Base-by-base conservation (phyloP, 1,139 yeast species). In the Lodderomyces margitis region DNA sequence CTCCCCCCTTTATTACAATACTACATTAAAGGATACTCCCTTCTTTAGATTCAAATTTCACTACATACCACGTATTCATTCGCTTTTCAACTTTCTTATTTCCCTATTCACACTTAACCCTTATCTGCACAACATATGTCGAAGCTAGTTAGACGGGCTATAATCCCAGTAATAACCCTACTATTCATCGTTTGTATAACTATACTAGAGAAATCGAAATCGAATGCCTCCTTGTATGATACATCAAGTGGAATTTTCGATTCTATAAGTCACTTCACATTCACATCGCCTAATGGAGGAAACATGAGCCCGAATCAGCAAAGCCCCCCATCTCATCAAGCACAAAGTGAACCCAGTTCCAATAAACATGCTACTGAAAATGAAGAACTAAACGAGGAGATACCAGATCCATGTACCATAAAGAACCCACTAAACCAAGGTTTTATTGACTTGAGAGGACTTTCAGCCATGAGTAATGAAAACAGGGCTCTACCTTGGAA, bases 401-500 rank as follows among this genome's bases (percentile, higher is more conserved):
- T 54, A 14, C 47, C 58, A 10, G 79, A 67, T 32, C 77, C 80
- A 5, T 81, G 87, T 50, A 77, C 86, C 0, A 78, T 75, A 1
- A 56, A 69, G 10, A 76, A 78, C 45, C 82, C 83, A 0, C 44
- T 64, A 9, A 75, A 71, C 12, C 69, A 74, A 39, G 81, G 78
- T 11, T 81, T 78, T 49, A 79, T 75, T 40, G 84, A 81, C 52
- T 59, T 81, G 32, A 58, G 80, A 15, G 75, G 75, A 5, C 58
- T 81, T 27, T 74, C 83, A 1, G 58, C 78, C 2, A 32, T 59
- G 1, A 67, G 68, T 1, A 59, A 62, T 39, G 78, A 74, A 19
- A 76, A 74, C 1, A 64, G 61, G 41, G 61, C 74, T 0, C 60
- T 71, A 36, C 75, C 81, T 5, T 87, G 92, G 88, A 63, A 71